Evolutionary conservation across 2,329 filamentous ascomycete species (phyloP), one percentile per base, ranked within the genome.

Genomic region (Pezicula carpinea): DNA sequence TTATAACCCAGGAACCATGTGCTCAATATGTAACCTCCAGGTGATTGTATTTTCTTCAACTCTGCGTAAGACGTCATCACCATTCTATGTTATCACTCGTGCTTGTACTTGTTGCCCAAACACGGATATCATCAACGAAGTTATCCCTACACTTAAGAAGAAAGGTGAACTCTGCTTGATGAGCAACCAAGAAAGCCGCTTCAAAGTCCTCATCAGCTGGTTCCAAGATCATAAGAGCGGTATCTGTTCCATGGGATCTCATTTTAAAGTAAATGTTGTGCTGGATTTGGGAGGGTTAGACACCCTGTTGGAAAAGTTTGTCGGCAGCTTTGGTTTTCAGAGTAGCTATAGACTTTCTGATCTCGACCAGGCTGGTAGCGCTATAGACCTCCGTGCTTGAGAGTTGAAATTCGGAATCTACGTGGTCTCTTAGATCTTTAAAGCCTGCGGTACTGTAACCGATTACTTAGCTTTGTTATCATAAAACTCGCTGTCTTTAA

Each of bases 191-290:
- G 59, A 96, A 96, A 0, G 87, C 89, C 52, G 82, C 77, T 3
- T 83, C 87, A 65, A 90, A 96, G 13, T 66, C 64, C 4, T 32
- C 39, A 14, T 86, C 79, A 3, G 79, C 80, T 0, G 89, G 87
- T 65, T 85, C 87, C 56, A 91, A 68, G 35, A 95, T 82, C 89
- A 95, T 95, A 39, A 95, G 74, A 0, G 89, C 86, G 4, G 88
- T 92, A 61, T 95, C 89, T 0, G 89, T 95, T 11, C 89, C 89
- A 17, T 87, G 79, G 60, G 95, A 95, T 46, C 89, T 76, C 82
- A 96, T 88, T 64, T 96, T 95, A 48, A 96, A 79, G 58, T 95
- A 96, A 61, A 93, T 85, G 63, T 95, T 89, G 59, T 92, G 93
- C 0, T 82, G 75, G n/a, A 95, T 85, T 31, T 87, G 80, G 5